Base-by-base conservation (phyloP, 2,329 filamentous ascomycete species). In the Orbilia brochopaga region DNA sequence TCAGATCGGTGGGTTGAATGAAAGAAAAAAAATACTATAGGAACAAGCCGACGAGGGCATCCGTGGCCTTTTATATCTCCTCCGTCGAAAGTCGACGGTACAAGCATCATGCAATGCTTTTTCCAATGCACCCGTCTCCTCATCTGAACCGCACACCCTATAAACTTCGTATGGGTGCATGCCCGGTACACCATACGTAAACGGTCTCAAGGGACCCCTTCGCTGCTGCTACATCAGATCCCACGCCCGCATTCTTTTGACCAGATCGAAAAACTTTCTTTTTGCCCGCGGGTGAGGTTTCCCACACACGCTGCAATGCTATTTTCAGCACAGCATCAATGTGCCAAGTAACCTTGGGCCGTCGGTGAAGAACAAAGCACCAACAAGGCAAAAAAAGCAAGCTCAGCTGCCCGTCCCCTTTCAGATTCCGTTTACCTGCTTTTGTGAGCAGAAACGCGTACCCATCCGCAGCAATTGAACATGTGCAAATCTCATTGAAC, bases 371-470 rank as follows among this genome's bases (percentile, higher is more conserved):
- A 53, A 62, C 46, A 30, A 35, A 27, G 30, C 37, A 8, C 1
- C 30, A 21, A 5, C 19, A 32, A 44, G 17, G 30, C 24, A 21
- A 61, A 61, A 61, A 61, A 61, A 52, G 44, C 44, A 61, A 54
- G 21, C 44, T n/a, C 46, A 40, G n/a, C 27, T 32, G 8, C 27
- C 27, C 27, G 27, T 32, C 27, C 8, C 27, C 27, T 8, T 32
- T 32, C 13, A 42, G 4, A 51, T 51, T 27, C 58, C 48, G 17
- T 51, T 42, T 27, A 42, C 15, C 35, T 19, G 10, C 50, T 24
- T 62, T 62, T 48, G 59, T 48, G 59, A 55, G 54, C 59, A 48
- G 59, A 62, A 62, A 54, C 21, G 17, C 51, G 58, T 48, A 46
- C 30, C 6, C 17, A 17, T 51, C 17, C 46, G 17, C 13, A 30